Conservation (phyloP, 305 asterid genomes). For the Solanum hybrid region DNA sequence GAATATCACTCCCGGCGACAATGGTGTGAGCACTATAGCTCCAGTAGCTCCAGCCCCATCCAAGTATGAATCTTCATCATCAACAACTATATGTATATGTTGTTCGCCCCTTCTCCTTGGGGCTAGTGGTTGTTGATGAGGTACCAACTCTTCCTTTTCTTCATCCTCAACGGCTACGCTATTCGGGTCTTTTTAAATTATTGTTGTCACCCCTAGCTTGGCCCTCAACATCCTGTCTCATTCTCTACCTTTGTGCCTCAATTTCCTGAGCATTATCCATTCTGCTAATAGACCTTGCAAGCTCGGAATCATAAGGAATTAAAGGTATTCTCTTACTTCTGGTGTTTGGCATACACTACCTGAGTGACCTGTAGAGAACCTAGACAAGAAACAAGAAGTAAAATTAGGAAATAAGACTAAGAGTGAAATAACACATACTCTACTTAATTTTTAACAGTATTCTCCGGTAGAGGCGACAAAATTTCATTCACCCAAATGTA, state of each 20-base stretch:
- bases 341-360: background rate
- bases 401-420: background rate
- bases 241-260: background rate
- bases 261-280: background rate
- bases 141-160: background rate
- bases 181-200: background rate
- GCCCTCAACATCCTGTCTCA: background rate
- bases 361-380: background rate
- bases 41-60: background rate
- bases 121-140: background rate
- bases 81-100: background rate
- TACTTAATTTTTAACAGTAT: background rate
- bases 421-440: background rate
- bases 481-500: background rate
- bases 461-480: background rate
- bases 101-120: background rate
- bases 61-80: background rate
- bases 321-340: background rate
- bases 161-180: background rate
- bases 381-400: background rate
- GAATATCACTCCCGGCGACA: background rate
- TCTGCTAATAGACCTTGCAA: background rate
- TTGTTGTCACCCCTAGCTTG: background rate
- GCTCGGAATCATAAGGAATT: background rate
- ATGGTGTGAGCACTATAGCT: background rate